Evolutionary conservation across 169 alveolate species (phyloP).

Genomic region (Amoebophrya sp.): DNA sequence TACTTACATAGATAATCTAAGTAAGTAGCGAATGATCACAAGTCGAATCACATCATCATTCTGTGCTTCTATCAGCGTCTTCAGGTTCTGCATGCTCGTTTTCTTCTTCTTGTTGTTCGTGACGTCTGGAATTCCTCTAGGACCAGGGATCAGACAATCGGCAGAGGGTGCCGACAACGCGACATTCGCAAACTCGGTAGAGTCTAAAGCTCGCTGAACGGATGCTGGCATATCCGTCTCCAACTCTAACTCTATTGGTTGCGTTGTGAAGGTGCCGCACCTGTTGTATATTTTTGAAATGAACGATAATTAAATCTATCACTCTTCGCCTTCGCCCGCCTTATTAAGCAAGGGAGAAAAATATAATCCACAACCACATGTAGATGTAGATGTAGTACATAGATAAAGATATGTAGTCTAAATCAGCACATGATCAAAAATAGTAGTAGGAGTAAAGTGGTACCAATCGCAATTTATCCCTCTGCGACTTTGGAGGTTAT

Average conservation of each 20-base stretch:
- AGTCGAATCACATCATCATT: background rate
- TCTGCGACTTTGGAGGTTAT: background rate
- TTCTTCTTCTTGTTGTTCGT: background rate
- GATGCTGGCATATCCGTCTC: constrained; percentile 22
- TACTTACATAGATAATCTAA: too few species aligned
- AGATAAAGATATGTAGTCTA: too few species aligned
- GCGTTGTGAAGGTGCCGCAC: background rate
- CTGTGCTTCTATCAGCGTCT: background rate
- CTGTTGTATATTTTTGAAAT: too few species aligned
- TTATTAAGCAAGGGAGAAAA: too few species aligned
- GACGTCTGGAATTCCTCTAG: background rate
- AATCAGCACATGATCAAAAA: too few species aligned
- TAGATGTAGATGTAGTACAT: background rate
- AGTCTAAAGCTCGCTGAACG: background rate
- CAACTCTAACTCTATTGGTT: background rate
- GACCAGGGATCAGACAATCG: background rate
- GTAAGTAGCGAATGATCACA: too few species aligned
- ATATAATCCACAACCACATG: too few species aligned
- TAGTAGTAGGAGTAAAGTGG: background rate
- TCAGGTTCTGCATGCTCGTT: background rate
- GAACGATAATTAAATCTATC: too few species aligned
- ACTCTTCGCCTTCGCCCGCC: too few species aligned
- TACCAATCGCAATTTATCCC: background rate
- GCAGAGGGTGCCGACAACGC: background rate
- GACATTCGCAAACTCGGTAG: background rate